Evolutionary conservation across 345 rosid species (phyloP), one percentile per base, ranked within the genome.

Genomic region (Iberis pinnata): DNA sequence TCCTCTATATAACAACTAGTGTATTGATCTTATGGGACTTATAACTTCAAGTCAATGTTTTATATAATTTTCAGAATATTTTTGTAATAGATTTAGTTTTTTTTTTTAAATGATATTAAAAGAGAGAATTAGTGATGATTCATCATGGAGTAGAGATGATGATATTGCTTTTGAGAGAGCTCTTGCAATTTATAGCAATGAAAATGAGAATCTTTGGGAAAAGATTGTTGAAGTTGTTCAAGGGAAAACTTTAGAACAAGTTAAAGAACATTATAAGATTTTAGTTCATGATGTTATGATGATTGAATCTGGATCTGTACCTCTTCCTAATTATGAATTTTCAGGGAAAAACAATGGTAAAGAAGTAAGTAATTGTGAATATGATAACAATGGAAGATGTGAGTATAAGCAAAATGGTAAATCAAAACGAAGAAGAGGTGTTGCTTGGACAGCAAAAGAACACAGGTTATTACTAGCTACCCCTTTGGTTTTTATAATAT

Each of bases 111-210:
- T n/a, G n/a, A n/a, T n/a, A n/a, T n/a, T n/a, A n/a, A n/a, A n/a
- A n/a, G 81, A 26, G 29, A 8, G 8, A 26, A 8, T 26, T 26
- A 26, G 29, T 26, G 29, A 26, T 49, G 64, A 79, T 63, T 79
- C 82, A 40, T 38, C 63, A 16, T 89, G 96, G 95, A 76, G 78
- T 44, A 77, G 78, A 54, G 95, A 76, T 68, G 86, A 86, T 52
- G 84, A 86, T 55, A 75, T 73, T 74, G 85, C 80, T 40, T 89
- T 89, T 61, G 96, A 89, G 80, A 70, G 71, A 76, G 92, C 87
- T 24, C 67, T 89, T 26, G 81, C 80, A 35, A 75, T 71, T 52
- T 66, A 80, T 73, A 72, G 72, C 0, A 85, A 89, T 52, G 79
- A 82, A 44, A 53, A 13, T 22, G 25, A 56, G 4, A 81, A 73